Evolutionary conservation across 2,329 filamentous ascomycete species (phyloP), one percentile per base, ranked within the genome.

Genomic region (Aureobasidium sp.): DNA sequence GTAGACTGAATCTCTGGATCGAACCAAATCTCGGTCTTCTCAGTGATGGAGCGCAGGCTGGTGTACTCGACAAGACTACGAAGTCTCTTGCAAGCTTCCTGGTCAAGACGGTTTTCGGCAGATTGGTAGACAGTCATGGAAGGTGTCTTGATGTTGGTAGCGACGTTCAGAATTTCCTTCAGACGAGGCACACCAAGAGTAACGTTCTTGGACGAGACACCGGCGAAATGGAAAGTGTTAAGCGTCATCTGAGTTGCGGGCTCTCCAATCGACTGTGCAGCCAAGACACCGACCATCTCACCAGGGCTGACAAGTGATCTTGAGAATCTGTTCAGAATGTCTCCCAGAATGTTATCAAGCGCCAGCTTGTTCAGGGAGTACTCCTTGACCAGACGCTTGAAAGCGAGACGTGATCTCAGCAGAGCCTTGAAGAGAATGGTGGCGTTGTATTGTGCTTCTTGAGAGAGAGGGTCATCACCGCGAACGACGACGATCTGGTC

Each of bases 181-280:
- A 99, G 85, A 86, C 94, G 93, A 47, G 94, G 94, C 47, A 99
- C 94, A 91, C 94, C 94, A 53, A 99, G 87, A 0, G 94, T 99
- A 61, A 99, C 93, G 82, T 99, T 99, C 87, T 99, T 99, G 27
- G 93, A 96, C 41, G 95, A 96, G 64, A 99, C 91, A 96, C 94
- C 94, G 76, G 94, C 92, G 76, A 99, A 99, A 82, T 99, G 94
- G 88, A 99, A 99, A 27, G 94, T 99, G 79, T 99, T 99, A 64
- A 99, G 80, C 1, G 94, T 99, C 94, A 99, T 99, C 81, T 99
- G 94, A 1, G 94, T 99, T 25, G 94, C 95, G 44, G 94, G 94
- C 76, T 99, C 94, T 79, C 94, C 94, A 73, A 99, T 99, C 36
- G 94, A 99, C 78, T 99, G 94, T 7, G 95, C 94, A 66, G 94